These are phyloP conservation scores for Vigna mungo DNA, from an alignment of 306 rosid species.

Conservation along the genomic window DNA sequence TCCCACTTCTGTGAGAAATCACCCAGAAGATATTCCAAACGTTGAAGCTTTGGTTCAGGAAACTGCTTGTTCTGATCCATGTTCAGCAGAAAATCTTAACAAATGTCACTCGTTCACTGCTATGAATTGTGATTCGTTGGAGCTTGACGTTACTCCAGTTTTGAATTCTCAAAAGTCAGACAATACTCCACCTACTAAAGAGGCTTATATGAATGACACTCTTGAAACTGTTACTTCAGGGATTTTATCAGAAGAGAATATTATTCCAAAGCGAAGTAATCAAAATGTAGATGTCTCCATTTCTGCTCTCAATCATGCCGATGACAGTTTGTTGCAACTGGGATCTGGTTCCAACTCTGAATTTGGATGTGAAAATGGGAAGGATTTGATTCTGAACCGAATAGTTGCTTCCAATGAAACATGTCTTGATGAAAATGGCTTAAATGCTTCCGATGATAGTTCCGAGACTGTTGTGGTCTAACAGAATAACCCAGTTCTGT, in stretches of 20 bases:
- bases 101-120: slow-evolving; percentile 34
- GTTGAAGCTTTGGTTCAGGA: slow-evolving; percentile 43
- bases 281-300: slow-evolving; percentile 40
- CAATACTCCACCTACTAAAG: slow-evolving; percentile 35
- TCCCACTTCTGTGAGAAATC: slow-evolving; percentile 33
- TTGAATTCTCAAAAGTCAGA: slow-evolving; percentile 36
- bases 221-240: slow-evolving; percentile 51
- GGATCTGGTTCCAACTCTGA: slow-evolving; percentile 46
- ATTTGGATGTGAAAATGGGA: slow-evolving; percentile 37
- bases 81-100: slow-evolving; percentile 44
- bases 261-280: slow-evolving; percentile 31
- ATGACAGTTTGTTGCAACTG: slow-evolving; percentile 44
- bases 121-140: slow-evolving; percentile 1
- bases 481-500: slow-evolving; percentile 44
- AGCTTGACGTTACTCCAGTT: background rate
- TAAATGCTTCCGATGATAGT: slow-evolving; percentile 51
- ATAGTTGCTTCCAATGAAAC: slow-evolving; percentile 52
- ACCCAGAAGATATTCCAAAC: slow-evolving; percentile 40
- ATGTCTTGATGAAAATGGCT: slow-evolving; percentile 40
- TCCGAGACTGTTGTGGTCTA: slow-evolving; percentile 44
- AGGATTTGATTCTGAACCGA: slow-evolving; percentile 27
- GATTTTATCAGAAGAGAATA: slow-evolving; percentile 44
- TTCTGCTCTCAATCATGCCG: slow-evolving; percentile 45
- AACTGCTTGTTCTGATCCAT: slow-evolving; percentile 38
- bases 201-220: slow-evolving; percentile 45